Base-by-base conservation (phyloP, 2,329 filamentous ascomycete species). In the Calonectria pteridis region DNA sequence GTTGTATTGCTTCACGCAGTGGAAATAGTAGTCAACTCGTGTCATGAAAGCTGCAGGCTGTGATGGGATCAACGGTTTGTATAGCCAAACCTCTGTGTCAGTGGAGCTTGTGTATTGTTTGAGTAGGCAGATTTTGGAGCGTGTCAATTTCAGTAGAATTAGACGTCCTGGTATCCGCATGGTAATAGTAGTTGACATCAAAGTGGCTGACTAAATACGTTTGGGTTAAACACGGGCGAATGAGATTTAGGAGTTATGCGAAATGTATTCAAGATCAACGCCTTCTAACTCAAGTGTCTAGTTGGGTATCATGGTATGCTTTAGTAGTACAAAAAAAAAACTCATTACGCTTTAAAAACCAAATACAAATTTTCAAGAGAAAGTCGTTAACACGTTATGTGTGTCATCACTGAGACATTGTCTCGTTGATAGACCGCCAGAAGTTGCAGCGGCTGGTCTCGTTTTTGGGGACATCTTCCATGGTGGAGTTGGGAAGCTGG, bases 371-470 rank as follows among this genome's bases (percentile, higher is more conserved):
- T 51, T 20, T 23, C 49, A 65, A 43, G 53, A 69, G n/a, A 62
- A 43, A 50, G 37, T 40, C 67, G 65, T 63, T 26, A 59, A 18
- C 5, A 71, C 3, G 51, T 69, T 64, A 70, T 58, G 14, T 14
- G 7, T 14, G 18, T 50, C 20, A 53, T 77, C 63, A 81, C 51
- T 81, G 81, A 62, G 79, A 73, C 33, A 77, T 83, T 0, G 79
- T 74, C 33, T 80, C 79, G 35, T 81, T 84, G 67, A 88, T 77
- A 4, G 76, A 79, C 58, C 78, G 75, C 87, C 87, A 89, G 66
- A 87, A 86, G 20, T 75, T 74, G 73, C 87, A 89, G 67, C 87
- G 81, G 7, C 75, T 76, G 51, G 63, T 72, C 79, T 87, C 82
- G 10, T 80, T 84, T 26, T 72, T 71, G 18, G 80, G 75, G 29